Percentiles rank a stretch among this genome's conserved stretches.
Evolutionary conservation across 1,284 basidiomycete species (phyloP).

Genomic region (Volvariella surrecta): DNA sequence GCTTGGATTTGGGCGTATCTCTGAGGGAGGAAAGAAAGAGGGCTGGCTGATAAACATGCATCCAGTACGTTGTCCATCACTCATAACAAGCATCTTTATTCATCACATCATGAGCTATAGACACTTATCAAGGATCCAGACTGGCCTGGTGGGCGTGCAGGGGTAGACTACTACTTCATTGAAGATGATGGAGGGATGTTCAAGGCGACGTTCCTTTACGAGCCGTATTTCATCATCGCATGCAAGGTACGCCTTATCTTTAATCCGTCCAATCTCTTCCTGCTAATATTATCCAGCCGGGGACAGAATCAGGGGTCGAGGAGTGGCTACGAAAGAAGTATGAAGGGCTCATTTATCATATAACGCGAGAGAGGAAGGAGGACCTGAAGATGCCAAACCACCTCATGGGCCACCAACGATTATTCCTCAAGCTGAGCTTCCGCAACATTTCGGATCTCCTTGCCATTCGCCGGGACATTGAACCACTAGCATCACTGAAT

Average conservation of each 20-base stretch:
- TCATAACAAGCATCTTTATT: no score
- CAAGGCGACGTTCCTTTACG: conserved; percentile 88
- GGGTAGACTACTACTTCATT: conserved; percentile 97
- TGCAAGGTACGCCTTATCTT: conserved; percentile 61
- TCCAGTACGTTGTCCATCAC: conserved; percentile 58
- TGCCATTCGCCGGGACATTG: conserved; percentile 78
- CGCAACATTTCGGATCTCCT: conserved; percentile 91
- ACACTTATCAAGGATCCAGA: conserved; percentile 83
- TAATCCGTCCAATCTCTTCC: conserved; percentile 5
- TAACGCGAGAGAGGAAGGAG: conserved; percentile 83
- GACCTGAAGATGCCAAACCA: conserved; percentile 96
- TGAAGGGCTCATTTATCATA: conserved; percentile 77
- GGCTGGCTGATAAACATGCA: conserved; percentile 99
- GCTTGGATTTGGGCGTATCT: conserved; percentile 78
- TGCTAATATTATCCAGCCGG: conserved; percentile 39
- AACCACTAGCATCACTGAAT: conserved; percentile 86
- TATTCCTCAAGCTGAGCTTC: conserved; percentile 88
- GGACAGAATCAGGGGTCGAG: conserved; percentile 87
- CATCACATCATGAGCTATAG: conserved; percentile 30
- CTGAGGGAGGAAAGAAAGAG: conserved; percentile 65
- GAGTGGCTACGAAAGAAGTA: conserved; percentile 95
- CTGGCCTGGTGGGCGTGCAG: conserved; percentile 75
- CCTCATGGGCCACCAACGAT: conserved; percentile 83
- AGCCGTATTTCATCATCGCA: conserved; percentile 92
- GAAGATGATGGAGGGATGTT: conserved; percentile 96